These are phyloP conservation scores for Macrotyloma uniflorum DNA, from an alignment of 306 rosid species.

Conservation along the genomic window DNA sequence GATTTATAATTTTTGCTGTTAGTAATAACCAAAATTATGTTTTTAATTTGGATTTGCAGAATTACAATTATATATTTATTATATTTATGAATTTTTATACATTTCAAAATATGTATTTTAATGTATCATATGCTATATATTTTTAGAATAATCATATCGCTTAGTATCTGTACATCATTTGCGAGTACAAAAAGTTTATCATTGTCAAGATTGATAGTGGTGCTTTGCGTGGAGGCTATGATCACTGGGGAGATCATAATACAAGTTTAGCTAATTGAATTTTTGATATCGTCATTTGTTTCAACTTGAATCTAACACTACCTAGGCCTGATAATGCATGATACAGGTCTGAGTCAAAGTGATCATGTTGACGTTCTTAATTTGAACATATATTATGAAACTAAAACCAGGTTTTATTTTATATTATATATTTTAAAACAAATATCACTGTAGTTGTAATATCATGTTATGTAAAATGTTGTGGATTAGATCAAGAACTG, in stretches of 20 bases:
- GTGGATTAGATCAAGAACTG: not conserved
- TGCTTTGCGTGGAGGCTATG: not conserved
- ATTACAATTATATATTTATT: too few species aligned
- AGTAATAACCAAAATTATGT: too few species aligned
- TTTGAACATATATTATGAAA: not conserved
- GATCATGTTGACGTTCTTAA: not conserved
- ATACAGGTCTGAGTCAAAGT: not conserved
- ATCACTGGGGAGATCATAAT: not conserved
- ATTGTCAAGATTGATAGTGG: not conserved
- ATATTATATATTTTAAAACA: not conserved
- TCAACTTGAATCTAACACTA: not conserved
- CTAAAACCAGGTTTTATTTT: not conserved
- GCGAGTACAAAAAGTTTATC: too few species aligned
- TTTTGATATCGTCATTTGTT: not conserved
- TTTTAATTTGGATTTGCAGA: too few species aligned
- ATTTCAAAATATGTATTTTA: too few species aligned
- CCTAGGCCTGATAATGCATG: not conserved
- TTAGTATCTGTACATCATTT: too few species aligned
- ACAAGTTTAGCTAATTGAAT: not conserved
- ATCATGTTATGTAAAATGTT: not conserved
- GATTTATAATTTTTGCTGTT: too few species aligned
- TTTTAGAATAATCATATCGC: too few species aligned
- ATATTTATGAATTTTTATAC: too few species aligned
- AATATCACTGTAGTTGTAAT: not conserved
- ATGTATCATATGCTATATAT: too few species aligned